Evolutionary conservation across 2,329 filamentous ascomycete species (phyloP), one percentile per base, ranked within the genome.

Genomic region (Ceratocystis lukuohia): DNA sequence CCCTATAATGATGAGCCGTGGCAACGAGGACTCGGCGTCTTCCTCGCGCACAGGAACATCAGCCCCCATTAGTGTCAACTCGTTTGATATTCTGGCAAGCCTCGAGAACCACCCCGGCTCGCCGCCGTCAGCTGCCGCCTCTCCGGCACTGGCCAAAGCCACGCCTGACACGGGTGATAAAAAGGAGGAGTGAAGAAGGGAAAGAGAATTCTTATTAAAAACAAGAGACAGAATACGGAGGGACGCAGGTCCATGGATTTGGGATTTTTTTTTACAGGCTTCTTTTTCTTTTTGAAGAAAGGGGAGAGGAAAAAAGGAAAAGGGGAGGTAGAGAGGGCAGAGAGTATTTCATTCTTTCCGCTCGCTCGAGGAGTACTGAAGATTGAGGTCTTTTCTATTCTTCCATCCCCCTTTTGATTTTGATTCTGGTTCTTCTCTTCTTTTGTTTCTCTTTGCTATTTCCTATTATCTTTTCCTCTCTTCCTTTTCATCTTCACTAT

Each of bases 21-120:
- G 86, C 69, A 86, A 86, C 68, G 91, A 96, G 72, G 91, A 96
- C 71, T 96, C 92, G 69, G 89, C 85, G 71, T 84, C 87, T 71
- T 95, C 91, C 66, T 96, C 92, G 68, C 87, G 94, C 71, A 95
- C 91, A 66, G 90, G 89, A 72, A 97, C 93, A 62, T 92, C 91
- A 59, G 83, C 82, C 22, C 76, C 79, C 65, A 77, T 80, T 69
- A 74, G 72, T 73, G 85, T 87, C 71, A 99, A 99, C 80, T 88
- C 92, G 71, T 99, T 96, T 80, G 93, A 91, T 92, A 77, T 84
- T 69, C 77, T 85, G 69, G 83, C 82, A 72, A 84, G 78, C 72
- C 82, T 80, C 83, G 85, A 83, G 71, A 83, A 84, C 73, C 80
- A 82, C 76, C 85, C 81, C 69, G 81, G 83, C 72, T 90, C 88